Evolutionary conservation across 2,329 filamentous ascomycete genomes (phyloP).

Genomic region (Beauveria sp.): DNA sequence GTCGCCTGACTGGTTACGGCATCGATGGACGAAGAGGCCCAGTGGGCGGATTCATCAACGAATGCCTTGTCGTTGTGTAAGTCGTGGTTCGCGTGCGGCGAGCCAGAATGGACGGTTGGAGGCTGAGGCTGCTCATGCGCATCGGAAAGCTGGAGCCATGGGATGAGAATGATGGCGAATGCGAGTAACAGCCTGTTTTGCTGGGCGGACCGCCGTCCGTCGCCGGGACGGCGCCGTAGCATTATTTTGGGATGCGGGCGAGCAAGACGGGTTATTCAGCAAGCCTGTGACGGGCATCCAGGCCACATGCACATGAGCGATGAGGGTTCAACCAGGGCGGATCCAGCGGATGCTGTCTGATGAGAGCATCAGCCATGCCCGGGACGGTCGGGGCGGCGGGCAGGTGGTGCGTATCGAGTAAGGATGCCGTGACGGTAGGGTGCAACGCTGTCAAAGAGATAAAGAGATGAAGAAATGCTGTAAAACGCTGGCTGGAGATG

Average conservation of each 20-base stretch:
- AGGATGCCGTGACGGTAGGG: not conserved
- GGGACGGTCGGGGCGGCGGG: not conserved
- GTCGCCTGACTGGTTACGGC: slow-evolving; percentile 21
- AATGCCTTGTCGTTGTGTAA: slow-evolving; percentile 18
- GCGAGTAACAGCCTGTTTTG: slow-evolving; percentile 44
- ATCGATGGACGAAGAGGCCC: slow-evolving; percentile 15
- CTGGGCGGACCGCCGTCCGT: slow-evolving; percentile 41
- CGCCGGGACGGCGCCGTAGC: slow-evolving; percentile 58
- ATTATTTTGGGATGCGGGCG: slow-evolving; percentile 39
- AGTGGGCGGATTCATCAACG: slow-evolving; percentile 20
- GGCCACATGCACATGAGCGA: slow-evolving; percentile 2
- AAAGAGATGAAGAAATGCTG: not conserved
- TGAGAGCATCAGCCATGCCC: slow-evolving; percentile 8
- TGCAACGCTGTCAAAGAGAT: not conserved
- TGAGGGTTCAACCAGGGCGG: not conserved
- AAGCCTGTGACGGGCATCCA: slow-evolving; percentile 1
- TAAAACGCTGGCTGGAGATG: not conserved
- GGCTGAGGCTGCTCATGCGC: slow-evolving; percentile 23
- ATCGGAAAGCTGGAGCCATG: slow-evolving; percentile 47
- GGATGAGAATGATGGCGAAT: slow-evolving; percentile 50
- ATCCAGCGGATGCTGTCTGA: slow-evolving; percentile 2
- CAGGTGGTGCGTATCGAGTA: too few relatives aligned
- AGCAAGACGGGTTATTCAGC: not conserved
- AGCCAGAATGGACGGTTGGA: slow-evolving; percentile 8
- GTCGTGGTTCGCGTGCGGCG: slow-evolving; percentile 15